Evolutionary conservation across 176 grass and related monocot species (phyloP), one percentile per base, ranked within the genome.

Genomic region (Carex scoparia): DNA sequence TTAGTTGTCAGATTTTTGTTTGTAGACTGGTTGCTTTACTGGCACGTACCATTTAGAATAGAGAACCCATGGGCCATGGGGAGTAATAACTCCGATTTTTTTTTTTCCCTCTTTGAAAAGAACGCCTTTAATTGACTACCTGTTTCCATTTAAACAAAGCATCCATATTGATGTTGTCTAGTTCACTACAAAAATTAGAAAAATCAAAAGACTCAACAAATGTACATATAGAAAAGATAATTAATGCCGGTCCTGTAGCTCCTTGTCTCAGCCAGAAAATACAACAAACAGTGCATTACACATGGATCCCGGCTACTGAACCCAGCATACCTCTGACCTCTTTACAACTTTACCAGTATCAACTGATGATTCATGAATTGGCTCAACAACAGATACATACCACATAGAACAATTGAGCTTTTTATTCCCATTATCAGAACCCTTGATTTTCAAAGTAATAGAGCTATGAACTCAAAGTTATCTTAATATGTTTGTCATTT

Each of bases 1-100:
- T 91, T 84, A 89, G 64, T 87, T 61, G 12, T 10, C 18, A 16
- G 7, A 10, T 38, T 55, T 16, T 23, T 1, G 19, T 49, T 59
- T 14, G 11, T 70, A 38, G 27, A 7, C 62, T 42, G 37, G 10
- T 2, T 62, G 19, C 46, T 76, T 53, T 76, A 76, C 23, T 27
- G 19, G 46, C 48, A 49, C 13, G 23, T 76, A 53, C 46, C 19
- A 7, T 10, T 76, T 76, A 54, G 71, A 53, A 75, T 54, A 54
- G 46, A 76, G 48, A 14, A 53, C 23, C 10, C 4, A 42, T 81
- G 55, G 30, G 27, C 78, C 61, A 2, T 61, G 7, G 48, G 48
- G 48, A 51, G 48, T 42, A 37, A 44, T 15, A 61, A 62, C 67
- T 75, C 7, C 7, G 7, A 57, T 11, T 18, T 38, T 42, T 16